These are phyloP conservation scores for Lactarius quietus DNA, from an alignment of 768 basidiomycete genomes.

Conservation along the genomic window DNA sequence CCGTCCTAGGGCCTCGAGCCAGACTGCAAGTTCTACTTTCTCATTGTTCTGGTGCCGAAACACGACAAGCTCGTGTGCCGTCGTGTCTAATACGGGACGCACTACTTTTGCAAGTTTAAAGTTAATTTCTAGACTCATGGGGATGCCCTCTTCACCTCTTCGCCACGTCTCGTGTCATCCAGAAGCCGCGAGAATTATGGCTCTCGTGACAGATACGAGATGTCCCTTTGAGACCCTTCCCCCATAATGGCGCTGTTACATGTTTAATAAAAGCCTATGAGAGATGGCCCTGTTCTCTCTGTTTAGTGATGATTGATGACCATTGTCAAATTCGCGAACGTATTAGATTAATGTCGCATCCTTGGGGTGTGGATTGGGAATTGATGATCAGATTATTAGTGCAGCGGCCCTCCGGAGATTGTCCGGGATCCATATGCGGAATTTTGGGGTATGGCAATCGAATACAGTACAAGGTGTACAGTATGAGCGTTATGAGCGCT, in stretches of 20 bases:
- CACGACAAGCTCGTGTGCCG: neutral
- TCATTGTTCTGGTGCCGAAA: neutral
- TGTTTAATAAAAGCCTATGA: neutral
- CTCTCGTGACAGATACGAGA: neutral
- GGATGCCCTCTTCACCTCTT: neutral
- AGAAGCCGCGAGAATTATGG: neutral
- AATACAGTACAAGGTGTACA: too few relatives aligned
- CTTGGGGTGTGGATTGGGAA: neutral
- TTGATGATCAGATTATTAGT: neutral
- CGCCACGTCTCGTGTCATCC: neutral
- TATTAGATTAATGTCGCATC: neutral
- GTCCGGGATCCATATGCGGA: neutral
- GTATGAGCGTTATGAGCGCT: too few relatives aligned
- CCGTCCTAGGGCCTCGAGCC: neutral
- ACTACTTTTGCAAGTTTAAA: neutral
- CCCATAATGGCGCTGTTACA: neutral
- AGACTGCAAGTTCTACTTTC: neutral
- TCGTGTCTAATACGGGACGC: neutral
- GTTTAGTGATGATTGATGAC: neutral
- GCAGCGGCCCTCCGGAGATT: neutral
- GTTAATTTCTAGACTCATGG: neutral
- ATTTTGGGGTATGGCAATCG: neutral
- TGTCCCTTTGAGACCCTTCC: neutral
- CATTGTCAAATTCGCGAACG: neutral
- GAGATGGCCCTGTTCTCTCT: neutral